Evolutionary conservation across 495 filamentous ascomycete species (phyloP), one percentile per base, ranked within the genome.

Genomic region (Aspergillus bridgeri): DNA sequence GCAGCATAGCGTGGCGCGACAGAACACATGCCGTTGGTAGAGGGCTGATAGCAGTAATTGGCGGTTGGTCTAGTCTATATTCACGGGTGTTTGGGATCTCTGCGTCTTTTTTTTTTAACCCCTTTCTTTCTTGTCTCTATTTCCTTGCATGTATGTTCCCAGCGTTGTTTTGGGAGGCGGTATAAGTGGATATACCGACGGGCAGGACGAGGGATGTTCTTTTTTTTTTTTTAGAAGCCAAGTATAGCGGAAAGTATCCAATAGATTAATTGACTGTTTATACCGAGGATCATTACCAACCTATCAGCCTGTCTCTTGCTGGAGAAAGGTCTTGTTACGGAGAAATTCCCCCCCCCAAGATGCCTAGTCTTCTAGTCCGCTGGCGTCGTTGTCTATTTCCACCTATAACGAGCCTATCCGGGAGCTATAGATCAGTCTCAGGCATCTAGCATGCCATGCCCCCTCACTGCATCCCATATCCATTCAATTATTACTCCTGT

Each of bases 1-100:
- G 29, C 44, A 53, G 63, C 63, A 65, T 65, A 60, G 59, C 63
- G 52, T 56, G 42, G 53, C 33, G 11, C 33, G 33, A 38, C 33
- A 38, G 33, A 38, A 15, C 33, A 38, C 33, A 38, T 15, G 33
- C 33, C 33, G 33, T 15, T 15, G 33, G 33, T 17, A 15, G 33
- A 15, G 17, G 33, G 33, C 33, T 38, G 6, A 15, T 38, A 15
- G 0, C 33, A 38, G 33, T 38, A 38, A 38, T 38, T 38, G 6
- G 33, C 13, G 33, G 33, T 38, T 38, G 6, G 9, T 38, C 33
- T 38, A 38, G 1, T 38, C 33, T 38, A 38, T 38, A 38, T 11
- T 15, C 33, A 3, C 33, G 33, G 33, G 9, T 38, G 33, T 15
- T 38, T 38, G 33, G 33, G 33, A 38, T 13, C 29, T 11, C 33